Evolutionary conservation across 371 early-diverging fungal species (phyloP).

Genomic region (Chytridium lagenaria): DNA sequence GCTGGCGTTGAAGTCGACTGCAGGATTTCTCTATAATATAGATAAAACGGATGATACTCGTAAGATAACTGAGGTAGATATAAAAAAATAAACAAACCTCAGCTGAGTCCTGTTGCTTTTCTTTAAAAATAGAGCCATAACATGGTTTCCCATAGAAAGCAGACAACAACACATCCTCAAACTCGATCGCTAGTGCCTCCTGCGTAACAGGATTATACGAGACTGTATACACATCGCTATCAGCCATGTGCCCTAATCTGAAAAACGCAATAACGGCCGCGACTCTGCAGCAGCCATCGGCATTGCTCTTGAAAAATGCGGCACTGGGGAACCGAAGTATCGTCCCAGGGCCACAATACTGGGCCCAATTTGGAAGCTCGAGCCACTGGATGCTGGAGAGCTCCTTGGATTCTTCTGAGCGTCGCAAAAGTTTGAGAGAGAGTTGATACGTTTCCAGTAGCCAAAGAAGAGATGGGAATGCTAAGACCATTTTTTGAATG

Average conservation of each 20-base stretch:
- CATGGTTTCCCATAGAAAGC: not conserved
- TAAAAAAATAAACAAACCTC: not conserved
- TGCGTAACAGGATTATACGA: slow-evolving; percentile 3
- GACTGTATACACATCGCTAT: too few species aligned
- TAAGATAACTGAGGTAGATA: not conserved
- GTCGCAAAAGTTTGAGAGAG: not conserved
- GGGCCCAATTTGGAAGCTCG: not conserved
- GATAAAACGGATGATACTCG: not conserved
- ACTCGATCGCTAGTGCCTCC: not conserved
- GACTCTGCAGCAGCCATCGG: not conserved
- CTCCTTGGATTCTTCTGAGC: too few species aligned
- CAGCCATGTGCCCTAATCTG: too few species aligned
- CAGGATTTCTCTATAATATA: not conserved
- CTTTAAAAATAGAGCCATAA: slow-evolving; percentile 7
- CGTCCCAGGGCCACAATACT: not conserved
- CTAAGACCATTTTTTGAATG: not conserved
- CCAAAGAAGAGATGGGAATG: not conserved
- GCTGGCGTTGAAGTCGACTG: not conserved
- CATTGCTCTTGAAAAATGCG: not conserved
- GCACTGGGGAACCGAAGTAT: not conserved
- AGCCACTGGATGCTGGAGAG: not conserved
- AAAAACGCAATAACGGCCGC: too few species aligned
- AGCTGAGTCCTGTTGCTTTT: not conserved
- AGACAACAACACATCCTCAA: not conserved
- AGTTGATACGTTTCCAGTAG: not conserved